Base-by-base conservation (phyloP, 495 filamentous ascomycete genomes). In the Evansstolkia leycettana region DNA sequence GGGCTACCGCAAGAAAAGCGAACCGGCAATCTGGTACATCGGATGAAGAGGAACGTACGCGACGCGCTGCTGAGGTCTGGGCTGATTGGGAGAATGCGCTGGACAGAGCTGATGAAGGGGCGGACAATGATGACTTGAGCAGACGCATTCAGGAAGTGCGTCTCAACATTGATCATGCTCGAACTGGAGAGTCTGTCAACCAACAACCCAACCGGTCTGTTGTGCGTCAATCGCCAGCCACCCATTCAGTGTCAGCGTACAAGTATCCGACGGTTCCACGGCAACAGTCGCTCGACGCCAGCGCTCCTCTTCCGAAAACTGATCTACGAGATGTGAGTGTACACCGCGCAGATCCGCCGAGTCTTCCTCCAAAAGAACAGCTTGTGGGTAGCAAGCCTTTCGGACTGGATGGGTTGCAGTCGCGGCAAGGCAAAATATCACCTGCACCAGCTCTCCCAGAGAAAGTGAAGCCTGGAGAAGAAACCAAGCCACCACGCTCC, bases 21-120 rank as follows among this genome's bases (percentile, higher is more conserved):
- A 69, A 65, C 8, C 62, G 74, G 6, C 59, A 70, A 43, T 62
- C 71, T 7, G 71, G 73, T 2, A 50, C 73, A 7, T 58, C 63
- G 0, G 61, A 62, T 11, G 72, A 73, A 11, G 75, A 73, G 35
- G 70, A 75, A 40, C 64, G 67, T 33, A 57, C 48, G 33, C 69
- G 73, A 31, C 69, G 79, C 12, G 66, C 61, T 4, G 76, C 72
- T 1, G 76, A 79, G 0, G 52, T 76, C 17, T 84, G 77, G 77
- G 73, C 72, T 11, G 66, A 72, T 25, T 78, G 73, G 73, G 62
- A 67, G 41, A 57, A 49, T 34, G 47, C 55, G 3, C 28, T 55
- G 17, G 51, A 64, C 17, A 39, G 55, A 7, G 49, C 62, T 16
- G 46, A 33, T 2, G 50, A 38, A 38, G 24, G 45, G 14, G 37